Evolutionary conservation across 306 rosid species (phyloP), one percentile per base, ranked within the genome.

Genomic region (Morella rubra): DNA sequence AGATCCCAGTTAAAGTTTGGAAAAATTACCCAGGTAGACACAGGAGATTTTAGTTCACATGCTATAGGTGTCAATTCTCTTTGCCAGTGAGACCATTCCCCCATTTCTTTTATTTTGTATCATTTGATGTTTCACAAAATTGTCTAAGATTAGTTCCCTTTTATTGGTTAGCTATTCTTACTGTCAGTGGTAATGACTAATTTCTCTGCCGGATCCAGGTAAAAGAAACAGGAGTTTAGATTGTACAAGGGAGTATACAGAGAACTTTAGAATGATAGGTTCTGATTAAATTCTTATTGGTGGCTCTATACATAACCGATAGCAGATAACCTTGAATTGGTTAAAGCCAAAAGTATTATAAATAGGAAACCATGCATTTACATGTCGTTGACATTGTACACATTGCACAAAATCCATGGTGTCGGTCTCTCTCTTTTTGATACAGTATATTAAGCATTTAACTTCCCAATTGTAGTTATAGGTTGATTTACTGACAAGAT

Each of bases 391-490:
- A 52, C 24, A 2, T 55, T 18, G 19, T 55, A 4, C 61, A 54
- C 24, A 54, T 18, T 54, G 27, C 10, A 44, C 49, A 41, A 7
- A 15, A 65, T 44, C 13, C 69, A 80, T 47, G 16, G 10, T 41
- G 6, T 66, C 51, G 53, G 55, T 66, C 73, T 66, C 73, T 56
- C 64, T 71, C n/a, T 77, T 45, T 58, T 15, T 74, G 75, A 66
- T 7, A 7, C 19, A 52, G 19, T 5, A 15, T 15, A 52, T 52
- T 52, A 52, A 13, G 56, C 19, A 0, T 16, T 27, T 27, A 27
- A 27, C 32, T 27, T 27, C 32, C 32, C 1, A 52, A n/a, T 52
- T 52, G 56, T 15, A 52, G 16, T 52, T 52, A 52, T 6, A 14
- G 15, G 20, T 52, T 16, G 56, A 52, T 18, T 52, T 52, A 52